Conservation (phyloP, 805 yeast genomes). For the Suhomyces faveliae region DNA sequence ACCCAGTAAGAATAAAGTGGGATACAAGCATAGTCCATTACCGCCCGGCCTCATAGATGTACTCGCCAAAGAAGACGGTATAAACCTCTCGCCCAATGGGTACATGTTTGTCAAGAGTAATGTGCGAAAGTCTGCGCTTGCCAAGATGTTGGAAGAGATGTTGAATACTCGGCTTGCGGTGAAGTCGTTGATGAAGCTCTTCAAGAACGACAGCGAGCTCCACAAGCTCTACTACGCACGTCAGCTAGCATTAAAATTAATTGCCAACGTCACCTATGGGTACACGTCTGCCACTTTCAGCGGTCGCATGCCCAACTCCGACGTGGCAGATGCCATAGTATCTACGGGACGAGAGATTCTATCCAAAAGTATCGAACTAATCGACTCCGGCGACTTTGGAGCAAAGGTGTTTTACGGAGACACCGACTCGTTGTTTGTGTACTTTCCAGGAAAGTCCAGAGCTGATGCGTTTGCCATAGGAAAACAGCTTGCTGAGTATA, state of each 20-base stretch:
- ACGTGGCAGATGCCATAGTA: slow-evolving; percentile 92
- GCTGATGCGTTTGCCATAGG: slow-evolving; percentile 80
- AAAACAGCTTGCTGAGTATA: slow-evolving; percentile 57
- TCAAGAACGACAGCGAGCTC: slow-evolving; percentile 45
- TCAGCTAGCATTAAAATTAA: slow-evolving; percentile 82
- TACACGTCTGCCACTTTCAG: slow-evolving; percentile 93
- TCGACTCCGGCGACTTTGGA: slow-evolving; percentile 69
- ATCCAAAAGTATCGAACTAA: slow-evolving; percentile 63
- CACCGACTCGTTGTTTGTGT: slow-evolving; percentile 90
- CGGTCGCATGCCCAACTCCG: slow-evolving; percentile 97
- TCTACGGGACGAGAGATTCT: slow-evolving; percentile 86
- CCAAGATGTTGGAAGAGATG: slow-evolving; percentile 82
- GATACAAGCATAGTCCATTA: slow-evolving; percentile 46
- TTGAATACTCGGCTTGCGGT: slow-evolving; percentile 77
- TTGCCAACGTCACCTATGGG: slow-evolving; percentile 96
- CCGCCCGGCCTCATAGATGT: slow-evolving; percentile 57
- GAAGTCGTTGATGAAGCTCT: slow-evolving; percentile 67
- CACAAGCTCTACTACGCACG: slow-evolving; percentile 64
- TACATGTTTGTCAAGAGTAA: slow-evolving; percentile 65
- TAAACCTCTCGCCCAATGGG: slow-evolving; percentile 85
- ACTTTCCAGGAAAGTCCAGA: slow-evolving; percentile 77
- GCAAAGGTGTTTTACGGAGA: slow-evolving; percentile 97
- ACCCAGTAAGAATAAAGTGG: slow-evolving; percentile 49
- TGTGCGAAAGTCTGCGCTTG: slow-evolving; percentile 68
- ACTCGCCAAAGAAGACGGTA: slow-evolving; percentile 45